Percentiles rank a stretch among this genome's conserved stretches.
Conservation (phyloP, 768 basidiomycete genomes). For the Mycena olivaceomarginata region DNA sequence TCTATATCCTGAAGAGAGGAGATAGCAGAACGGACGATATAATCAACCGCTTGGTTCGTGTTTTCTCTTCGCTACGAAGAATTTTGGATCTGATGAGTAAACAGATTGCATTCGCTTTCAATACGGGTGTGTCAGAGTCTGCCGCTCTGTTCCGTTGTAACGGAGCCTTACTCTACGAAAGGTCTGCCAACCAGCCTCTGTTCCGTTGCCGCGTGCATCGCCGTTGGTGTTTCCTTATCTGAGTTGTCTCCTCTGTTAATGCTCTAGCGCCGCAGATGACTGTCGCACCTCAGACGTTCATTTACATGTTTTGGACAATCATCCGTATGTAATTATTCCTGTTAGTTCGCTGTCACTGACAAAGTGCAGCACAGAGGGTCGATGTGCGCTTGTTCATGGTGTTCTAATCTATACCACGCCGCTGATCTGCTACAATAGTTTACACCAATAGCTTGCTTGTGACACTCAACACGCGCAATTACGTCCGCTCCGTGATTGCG, state of each 20-base stretch:
- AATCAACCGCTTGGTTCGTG: constrained; percentile 36
- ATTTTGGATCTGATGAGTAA: not conserved
- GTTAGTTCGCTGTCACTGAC: not conserved
- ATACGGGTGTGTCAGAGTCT: not conserved
- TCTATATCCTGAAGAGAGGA: constrained; percentile 36
- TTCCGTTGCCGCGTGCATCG: constrained; percentile 8
- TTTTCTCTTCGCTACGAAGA: not conserved
- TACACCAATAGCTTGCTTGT: not conserved
- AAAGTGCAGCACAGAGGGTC: not conserved
- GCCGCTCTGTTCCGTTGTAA: not conserved
- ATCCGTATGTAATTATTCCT: constrained; percentile 7
- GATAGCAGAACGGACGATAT: constrained; percentile 33
- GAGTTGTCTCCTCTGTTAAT: not conserved
- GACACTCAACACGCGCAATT: not conserved
- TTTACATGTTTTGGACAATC: constrained; percentile 27
- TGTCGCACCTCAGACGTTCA: constrained; percentile 13
- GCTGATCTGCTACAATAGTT: not conserved
- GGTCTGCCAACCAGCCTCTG: constrained; percentile 24
- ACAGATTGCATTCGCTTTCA: not conserved
- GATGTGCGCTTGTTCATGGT: constrained; percentile 11
- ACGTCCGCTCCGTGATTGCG: not conserved
- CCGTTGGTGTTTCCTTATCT: not conserved
- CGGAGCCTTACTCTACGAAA: not conserved
- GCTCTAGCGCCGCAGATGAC: not conserved
- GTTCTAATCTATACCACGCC: not conserved